Conservation (phyloP, 306 rosid species). For the Rosa persica region DNA sequence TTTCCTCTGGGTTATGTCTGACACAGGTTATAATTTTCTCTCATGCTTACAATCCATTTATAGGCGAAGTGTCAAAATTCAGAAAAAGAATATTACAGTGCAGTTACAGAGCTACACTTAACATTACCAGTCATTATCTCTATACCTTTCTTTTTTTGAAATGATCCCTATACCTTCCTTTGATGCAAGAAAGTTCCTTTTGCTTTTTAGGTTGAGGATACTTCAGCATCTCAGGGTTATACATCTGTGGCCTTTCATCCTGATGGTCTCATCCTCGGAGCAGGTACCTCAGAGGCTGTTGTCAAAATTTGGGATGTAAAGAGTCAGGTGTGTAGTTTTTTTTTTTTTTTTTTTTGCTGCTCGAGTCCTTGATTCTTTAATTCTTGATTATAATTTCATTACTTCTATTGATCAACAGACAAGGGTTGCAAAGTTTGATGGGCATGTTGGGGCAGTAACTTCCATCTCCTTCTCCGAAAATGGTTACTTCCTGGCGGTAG, state of each 20-base stretch:
- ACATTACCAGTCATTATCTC: neutral
- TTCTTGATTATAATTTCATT: slow-evolving; percentile 2
- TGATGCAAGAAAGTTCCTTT: slow-evolving; percentile 13
- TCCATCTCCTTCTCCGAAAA: slow-evolving; percentile 94
- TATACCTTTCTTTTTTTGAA: neutral
- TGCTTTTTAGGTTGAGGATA: slow-evolving; percentile 65
- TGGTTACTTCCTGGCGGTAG: slow-evolving; percentile 98
- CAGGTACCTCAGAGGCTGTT: slow-evolving; percentile 82
- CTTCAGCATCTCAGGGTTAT: slow-evolving; percentile 73
- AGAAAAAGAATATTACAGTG: neutral
- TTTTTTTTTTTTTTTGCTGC: slow-evolving; percentile 3
- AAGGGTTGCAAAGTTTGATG: slow-evolving; percentile 90
- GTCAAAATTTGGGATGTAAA: slow-evolving; percentile 99
- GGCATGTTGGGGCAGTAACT: slow-evolving; percentile 86
- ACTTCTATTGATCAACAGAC: slow-evolving; percentile 51
- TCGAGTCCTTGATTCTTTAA: neutral
- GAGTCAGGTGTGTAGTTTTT: slow-evolving; percentile 68
- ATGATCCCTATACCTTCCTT: neutral
- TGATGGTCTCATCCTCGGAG: slow-evolving; percentile 99
- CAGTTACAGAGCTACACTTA: neutral
- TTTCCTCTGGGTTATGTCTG: slow-evolving; percentile 87
- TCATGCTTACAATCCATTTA: neutral
- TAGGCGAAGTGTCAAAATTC: neutral
- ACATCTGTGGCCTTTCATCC: slow-evolving; percentile 99
- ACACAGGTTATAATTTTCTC: slow-evolving; percentile 60